Evolutionary conservation across 768 basidiomycete species (phyloP).

Genomic region (Lanmaoa pseudosensibilis): DNA sequence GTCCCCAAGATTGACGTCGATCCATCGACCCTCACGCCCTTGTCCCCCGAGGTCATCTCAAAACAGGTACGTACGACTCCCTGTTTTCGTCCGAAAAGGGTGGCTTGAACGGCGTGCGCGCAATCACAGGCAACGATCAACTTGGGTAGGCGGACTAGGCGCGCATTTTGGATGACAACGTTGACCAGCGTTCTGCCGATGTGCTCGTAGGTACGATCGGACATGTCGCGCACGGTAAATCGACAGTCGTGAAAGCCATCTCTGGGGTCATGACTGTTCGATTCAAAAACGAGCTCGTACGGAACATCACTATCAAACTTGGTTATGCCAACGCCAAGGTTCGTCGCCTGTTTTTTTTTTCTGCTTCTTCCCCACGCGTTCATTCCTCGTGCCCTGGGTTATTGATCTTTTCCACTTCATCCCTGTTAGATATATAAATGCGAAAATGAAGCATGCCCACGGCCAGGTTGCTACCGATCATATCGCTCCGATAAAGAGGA

Average conservation of each 20-base stretch:
- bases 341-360: slow-evolving; percentile 28
- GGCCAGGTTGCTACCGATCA: slow-evolving; percentile 92
- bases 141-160: slow-evolving; percentile 53
- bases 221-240: slow-evolving; percentile 98
- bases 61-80: slow-evolving; percentile 67
- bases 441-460: slow-evolving; percentile 87
- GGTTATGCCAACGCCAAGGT: slow-evolving; percentile 99
- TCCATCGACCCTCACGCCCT: slow-evolving; percentile 76
- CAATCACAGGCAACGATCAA: slow-evolving; percentile 86
- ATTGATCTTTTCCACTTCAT: slow-evolving; percentile 2
- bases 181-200: slow-evolving; percentile 9
- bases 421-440: slow-evolving; percentile 90
- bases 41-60: slow-evolving; percentile 88
- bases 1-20: slow-evolving; percentile 76
- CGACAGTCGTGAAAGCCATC: slow-evolving; percentile 97
- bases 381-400: neutral
- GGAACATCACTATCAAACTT: slow-evolving; percentile 99
- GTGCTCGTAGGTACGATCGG: slow-evolving; percentile 83
- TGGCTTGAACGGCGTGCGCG: slow-evolving; percentile 4
- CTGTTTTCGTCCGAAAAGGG: neutral
- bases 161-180: neutral
- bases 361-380: neutral
- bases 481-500: slow-evolving; percentile 95
- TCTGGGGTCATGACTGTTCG: slow-evolving; percentile 97
- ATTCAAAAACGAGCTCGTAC: slow-evolving; percentile 98